Evolutionary conservation across 1,139 yeast species (phyloP).

Genomic region (Yamadazyma songkhlaensis): DNA sequence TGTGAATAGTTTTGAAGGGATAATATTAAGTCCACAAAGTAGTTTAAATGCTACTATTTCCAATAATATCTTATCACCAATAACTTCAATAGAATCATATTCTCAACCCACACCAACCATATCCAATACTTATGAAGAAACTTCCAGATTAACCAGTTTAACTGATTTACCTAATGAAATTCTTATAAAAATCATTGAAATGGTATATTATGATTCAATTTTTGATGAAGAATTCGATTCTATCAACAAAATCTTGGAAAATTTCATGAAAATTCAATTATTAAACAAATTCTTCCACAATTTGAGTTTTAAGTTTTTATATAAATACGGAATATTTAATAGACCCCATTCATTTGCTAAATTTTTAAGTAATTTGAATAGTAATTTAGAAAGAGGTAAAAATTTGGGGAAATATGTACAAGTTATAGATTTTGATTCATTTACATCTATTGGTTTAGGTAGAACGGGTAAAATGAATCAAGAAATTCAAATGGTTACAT

Average conservation of each 20-base stretch:
- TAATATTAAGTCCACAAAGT: constrained; percentile 7
- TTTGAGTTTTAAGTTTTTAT: constrained; percentile 42
- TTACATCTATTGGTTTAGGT: constrained; percentile 88
- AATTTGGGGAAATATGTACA: constrained; percentile 63
- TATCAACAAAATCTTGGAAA: constrained; percentile 42
- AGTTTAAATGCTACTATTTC: neutral
- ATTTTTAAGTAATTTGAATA: constrained; percentile 57
- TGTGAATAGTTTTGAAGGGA: constrained; percentile 2
- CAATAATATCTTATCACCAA: constrained; percentile 26
- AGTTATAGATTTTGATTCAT: constrained; percentile 81
- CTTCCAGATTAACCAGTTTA: constrained; percentile 10
- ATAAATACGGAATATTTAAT: constrained; percentile 69
- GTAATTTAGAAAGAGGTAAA: constrained; percentile 28
- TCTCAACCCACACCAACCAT: constrained; percentile 5
- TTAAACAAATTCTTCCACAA: constrained; percentile 29
- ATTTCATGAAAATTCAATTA: constrained; percentile 35
- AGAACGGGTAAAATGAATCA: constrained; percentile 86
- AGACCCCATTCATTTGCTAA: constrained; percentile 80
- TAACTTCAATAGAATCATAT: constrained; percentile 34
- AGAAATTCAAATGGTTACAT: constrained; percentile 88
- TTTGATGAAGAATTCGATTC: constrained; percentile 23
- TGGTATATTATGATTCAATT: constrained; percentile 37
- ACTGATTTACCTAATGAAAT: constrained; percentile 40
- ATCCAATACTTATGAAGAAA: constrained; percentile 3
- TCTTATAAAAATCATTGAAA: constrained; percentile 41